A percentile compares a stretch with the other conserved stretches of the same genome.
These are phyloP conservation scores for Calocybe gangraenosa DNA, from an alignment of 768 basidiomycete genomes.

Conservation along the genomic window DNA sequence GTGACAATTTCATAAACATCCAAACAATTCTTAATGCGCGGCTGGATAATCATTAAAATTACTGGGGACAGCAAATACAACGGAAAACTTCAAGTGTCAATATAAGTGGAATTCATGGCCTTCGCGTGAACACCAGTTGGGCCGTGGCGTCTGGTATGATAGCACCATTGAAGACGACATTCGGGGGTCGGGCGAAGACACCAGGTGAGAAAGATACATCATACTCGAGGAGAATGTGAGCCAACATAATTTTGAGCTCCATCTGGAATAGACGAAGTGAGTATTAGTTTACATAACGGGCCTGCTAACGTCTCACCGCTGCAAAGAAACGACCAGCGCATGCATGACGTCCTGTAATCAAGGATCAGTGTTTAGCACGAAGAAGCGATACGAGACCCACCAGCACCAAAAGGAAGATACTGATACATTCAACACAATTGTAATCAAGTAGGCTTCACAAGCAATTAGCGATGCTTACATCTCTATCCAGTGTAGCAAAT, in stretches of 20 bases:
- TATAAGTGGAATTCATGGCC: too few species aligned
- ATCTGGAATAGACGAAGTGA: constrained; percentile 19
- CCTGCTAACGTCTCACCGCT: constrained; percentile 20
- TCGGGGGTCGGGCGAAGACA: constrained; percentile 23
- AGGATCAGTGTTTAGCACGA: neutral
- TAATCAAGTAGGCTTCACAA: neutral
- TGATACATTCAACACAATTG: too few species aligned
- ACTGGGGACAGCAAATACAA: too few species aligned
- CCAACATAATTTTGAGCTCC: constrained; percentile 33
- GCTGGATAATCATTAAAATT: too few species aligned
- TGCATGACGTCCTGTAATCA: constrained; percentile 27
- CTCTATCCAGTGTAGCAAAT: constrained; percentile 29
- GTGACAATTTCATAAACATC: constrained; percentile 5
- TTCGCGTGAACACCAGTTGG: constrained; percentile 25
- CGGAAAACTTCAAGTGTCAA: too few species aligned
- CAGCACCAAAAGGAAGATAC: constrained; percentile 37
- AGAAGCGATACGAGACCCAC: constrained; percentile 14
- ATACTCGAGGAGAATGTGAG: constrained; percentile 30
- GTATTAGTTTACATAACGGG: neutral
- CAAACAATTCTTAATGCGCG: neutral
- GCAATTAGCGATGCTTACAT: constrained; percentile 21
- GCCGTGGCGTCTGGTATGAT: constrained; percentile 30
- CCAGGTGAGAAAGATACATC: constrained; percentile 25
- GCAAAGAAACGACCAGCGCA: constrained; percentile 35
- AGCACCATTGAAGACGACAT: constrained; percentile 28